Evolutionary conservation across 2,329 filamentous ascomycete species (phyloP).

Genomic region (Paraconiothyrium brasiliense): DNA sequence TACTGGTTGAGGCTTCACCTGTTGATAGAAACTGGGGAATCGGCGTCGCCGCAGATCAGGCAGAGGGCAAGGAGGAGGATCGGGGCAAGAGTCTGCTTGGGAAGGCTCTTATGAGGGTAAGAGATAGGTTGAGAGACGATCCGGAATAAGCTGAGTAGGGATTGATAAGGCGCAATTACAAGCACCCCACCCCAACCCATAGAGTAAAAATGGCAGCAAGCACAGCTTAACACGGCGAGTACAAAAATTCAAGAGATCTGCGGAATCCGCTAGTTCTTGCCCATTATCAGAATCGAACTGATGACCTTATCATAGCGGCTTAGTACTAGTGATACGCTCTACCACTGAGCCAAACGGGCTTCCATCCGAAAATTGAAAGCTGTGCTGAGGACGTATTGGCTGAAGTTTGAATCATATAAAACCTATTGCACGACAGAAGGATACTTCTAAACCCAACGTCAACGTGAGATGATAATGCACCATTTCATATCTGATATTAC

Average conservation of each 20-base stretch:
- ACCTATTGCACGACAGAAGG: neutral
- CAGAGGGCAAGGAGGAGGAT: neutral
- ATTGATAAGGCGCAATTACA: too few species aligned
- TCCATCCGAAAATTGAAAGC: neutral
- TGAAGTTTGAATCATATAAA: neutral
- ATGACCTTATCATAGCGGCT: conserved; percentile 1
- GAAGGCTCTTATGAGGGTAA: conserved; percentile 1
- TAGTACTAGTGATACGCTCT: neutral
- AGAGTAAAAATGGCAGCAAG: neutral
- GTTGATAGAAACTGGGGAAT: conserved; percentile 2
- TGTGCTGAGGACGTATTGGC: too few species aligned
- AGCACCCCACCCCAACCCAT: neutral
- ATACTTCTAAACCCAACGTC: neutral
- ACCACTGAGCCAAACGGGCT: neutral
- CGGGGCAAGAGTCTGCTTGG: neutral
- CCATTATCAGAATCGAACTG: neutral
- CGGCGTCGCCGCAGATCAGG: neutral
- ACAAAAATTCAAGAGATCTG: too few species aligned
- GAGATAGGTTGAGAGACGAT: neutral
- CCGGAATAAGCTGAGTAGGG: neutral
- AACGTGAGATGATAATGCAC: neutral
- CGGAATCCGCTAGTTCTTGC: neutral
- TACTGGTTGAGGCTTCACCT: neutral
- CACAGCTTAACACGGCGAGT: neutral
- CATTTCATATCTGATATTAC: neutral